Evolutionary conservation across 2,329 filamentous ascomycete species (phyloP), one percentile per base, ranked within the genome.

Genomic region (Leptosphaerulina australis): DNA sequence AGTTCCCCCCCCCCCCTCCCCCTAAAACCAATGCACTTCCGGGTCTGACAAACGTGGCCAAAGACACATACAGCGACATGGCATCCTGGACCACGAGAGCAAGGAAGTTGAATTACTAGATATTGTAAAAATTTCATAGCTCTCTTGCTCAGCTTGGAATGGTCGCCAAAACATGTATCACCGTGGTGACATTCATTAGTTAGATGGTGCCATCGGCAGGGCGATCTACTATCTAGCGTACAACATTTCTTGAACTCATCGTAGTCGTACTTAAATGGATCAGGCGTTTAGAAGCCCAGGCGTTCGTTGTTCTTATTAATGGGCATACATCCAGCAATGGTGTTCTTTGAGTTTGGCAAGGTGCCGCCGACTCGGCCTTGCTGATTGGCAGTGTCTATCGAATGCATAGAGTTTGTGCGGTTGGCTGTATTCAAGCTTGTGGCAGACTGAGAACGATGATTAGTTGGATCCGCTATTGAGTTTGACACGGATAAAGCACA

Each of bases 141-240:
- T 3, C 10, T 11, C 7, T 21, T 8, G 17, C 4, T 15, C 25
- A 40, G 2, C 2, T 21, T 12, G 4, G 25, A 7, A 8, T 40
- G 25, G 8, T 40, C 37, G 25, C 18, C 14, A 1, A 7, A 4
- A 8, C 26, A 40, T 5, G 25, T 15, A 12, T 9, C 14, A 5
- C 4, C 15, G 2, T 29, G 4, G 5, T 9, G 25, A 15, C 37
- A 40, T 4, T 22, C 14, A 26, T 14, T 22, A 1, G 26, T 12
- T 25, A 40, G 26, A 22, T 40, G 37, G 25, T 40, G 25, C 37
- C 37, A 30, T 15, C 22, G n/a, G 37, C 37, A 40, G 1, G 37
- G 37, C 10, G 29, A 26, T 15, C 4, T 24, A 7, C 9, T 25
- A 7, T n/a, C 12, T 1, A 1, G 26, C 3, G 15, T 11, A 3